phyloP scores from a whole-genome alignment of 2,329 filamentous ascomycete species.

The Zasmidium cellare region DNA sequence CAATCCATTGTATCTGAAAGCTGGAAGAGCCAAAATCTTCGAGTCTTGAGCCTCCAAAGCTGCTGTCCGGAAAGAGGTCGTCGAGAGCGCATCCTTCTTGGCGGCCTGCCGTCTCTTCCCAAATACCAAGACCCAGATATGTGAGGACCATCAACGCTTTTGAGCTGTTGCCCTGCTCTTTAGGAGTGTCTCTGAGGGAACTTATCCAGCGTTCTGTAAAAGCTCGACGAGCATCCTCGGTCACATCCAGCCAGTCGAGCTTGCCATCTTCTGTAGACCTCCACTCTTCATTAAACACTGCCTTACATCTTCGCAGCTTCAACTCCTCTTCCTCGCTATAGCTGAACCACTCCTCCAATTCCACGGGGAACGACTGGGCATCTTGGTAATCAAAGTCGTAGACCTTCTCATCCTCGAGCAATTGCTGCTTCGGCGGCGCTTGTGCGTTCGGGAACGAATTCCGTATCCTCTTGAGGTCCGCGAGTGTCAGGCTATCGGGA shows the following conservation, averaged over 20 bases:
- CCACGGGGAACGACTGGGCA: conserved; percentile 67
- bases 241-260: conserved; percentile 66
- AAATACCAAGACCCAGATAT: conserved; percentile 50
- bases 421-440: conserved; percentile 27
- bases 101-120: conserved; percentile 51
- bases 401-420: conserved; percentile 35
- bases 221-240: conserved; percentile 54
- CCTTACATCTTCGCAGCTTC: conserved; percentile 72
- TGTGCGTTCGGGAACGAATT: conserved; percentile 45
- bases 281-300: conserved; percentile 78
- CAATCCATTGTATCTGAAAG: conserved; percentile 47
- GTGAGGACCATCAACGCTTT: conserved; percentile 45
- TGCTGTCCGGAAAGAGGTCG: conserved; percentile 26
- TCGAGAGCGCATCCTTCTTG: conserved; percentile 27
- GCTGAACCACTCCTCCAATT: conserved; percentile 96
- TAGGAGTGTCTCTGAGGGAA: conserved; percentile 35
- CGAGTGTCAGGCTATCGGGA: conserved; percentile 48
- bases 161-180: conserved; percentile 31
- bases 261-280: conserved; percentile 39
- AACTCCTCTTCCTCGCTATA: conserved; percentile 85
- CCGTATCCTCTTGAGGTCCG: conserved; percentile 48
- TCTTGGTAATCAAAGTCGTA: conserved; percentile 75
- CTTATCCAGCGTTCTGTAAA: conserved; percentile 55
- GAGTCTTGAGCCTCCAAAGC: conserved; percentile 30
- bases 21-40: conserved; percentile 36